These are phyloP conservation scores for Hirschfeldia incana DNA, from an alignment of 345 rosid species.

Conservation along the genomic window DNA sequence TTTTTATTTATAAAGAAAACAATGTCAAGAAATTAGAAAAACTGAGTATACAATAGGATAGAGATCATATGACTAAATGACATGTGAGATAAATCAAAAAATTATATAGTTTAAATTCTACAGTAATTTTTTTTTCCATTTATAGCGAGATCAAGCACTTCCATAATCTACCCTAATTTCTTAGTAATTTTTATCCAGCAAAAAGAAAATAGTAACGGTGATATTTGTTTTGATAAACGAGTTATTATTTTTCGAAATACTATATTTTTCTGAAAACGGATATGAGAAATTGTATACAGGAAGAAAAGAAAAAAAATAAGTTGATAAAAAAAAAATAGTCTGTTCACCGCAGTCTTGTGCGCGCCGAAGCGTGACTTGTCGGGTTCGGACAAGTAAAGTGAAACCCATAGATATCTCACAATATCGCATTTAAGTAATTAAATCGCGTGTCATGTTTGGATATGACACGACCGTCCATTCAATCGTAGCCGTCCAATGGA, in stretches of 20 bases:
- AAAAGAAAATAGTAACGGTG: background rate
- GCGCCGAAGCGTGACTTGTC: constrained; percentile 8
- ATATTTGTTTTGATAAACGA: background rate
- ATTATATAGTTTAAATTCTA: too few relatives aligned
- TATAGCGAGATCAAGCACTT: too few relatives aligned
- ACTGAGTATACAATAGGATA: background rate
- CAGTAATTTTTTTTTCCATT: too few relatives aligned
- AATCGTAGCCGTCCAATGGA: constrained; percentile 9
- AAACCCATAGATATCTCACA: background rate
- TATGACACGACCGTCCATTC: constrained; percentile 24
- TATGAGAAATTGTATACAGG: background rate
- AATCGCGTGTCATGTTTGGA: constrained; percentile 22
- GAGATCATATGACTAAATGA: background rate
- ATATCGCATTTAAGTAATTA: background rate
- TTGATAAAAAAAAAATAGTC: background rate
- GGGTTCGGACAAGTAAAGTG: constrained; percentile 12
- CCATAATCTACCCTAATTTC: background rate
- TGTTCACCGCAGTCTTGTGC: background rate
- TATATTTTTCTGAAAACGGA: background rate
- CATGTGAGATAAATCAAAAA: background rate
- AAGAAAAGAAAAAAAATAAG: background rate
- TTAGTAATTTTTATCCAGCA: background rate
- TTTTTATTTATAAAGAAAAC: background rate
- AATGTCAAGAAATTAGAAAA: background rate
- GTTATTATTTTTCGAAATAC: background rate